phyloP scores from a whole-genome alignment of 345 rosid species.

The Rhizophora apiculata region DNA sequence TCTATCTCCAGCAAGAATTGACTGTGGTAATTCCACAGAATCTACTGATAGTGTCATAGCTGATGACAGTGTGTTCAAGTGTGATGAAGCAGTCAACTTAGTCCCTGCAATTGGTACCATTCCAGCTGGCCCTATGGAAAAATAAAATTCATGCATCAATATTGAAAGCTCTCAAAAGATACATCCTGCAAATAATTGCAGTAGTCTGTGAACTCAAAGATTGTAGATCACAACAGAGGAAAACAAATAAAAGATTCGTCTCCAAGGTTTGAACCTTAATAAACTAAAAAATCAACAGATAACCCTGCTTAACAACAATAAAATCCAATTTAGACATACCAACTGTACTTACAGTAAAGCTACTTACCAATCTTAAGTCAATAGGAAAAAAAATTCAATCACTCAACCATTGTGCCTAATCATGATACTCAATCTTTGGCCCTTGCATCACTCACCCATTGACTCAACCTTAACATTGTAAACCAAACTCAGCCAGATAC shows the following conservation, averaged over 20 bases:
- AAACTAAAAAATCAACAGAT: not conserved
- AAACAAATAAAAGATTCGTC: not conserved
- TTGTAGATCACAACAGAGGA: not conserved
- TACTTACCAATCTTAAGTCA: not conserved
- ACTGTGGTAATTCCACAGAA: constrained; percentile 24
- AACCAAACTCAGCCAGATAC: not conserved
- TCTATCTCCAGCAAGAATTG: constrained; percentile 25
- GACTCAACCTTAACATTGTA: not conserved
- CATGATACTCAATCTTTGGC: not conserved
- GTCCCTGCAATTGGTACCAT: constrained; percentile 19
- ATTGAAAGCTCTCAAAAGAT: not conserved
- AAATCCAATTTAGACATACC: not conserved
- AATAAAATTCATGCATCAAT: constrained; percentile 11
- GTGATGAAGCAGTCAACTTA: constrained; percentile 37
- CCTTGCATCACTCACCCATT: constrained; percentile 4
- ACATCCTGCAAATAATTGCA: not conserved
- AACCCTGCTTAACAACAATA: not conserved
- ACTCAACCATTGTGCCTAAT: not conserved
- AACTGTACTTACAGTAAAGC: not conserved
- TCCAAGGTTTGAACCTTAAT: constrained; percentile 2
- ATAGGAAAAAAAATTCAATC: not conserved
- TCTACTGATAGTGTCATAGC: constrained; percentile 17
- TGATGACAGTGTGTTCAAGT: constrained; percentile 27
- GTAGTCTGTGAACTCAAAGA: constrained; percentile 1
- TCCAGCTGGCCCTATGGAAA: constrained; percentile 26